These are phyloP conservation scores for Zymoseptoria crescenta DNA, from an alignment of 2,329 filamentous ascomycete species.

Conservation along the genomic window DNA sequence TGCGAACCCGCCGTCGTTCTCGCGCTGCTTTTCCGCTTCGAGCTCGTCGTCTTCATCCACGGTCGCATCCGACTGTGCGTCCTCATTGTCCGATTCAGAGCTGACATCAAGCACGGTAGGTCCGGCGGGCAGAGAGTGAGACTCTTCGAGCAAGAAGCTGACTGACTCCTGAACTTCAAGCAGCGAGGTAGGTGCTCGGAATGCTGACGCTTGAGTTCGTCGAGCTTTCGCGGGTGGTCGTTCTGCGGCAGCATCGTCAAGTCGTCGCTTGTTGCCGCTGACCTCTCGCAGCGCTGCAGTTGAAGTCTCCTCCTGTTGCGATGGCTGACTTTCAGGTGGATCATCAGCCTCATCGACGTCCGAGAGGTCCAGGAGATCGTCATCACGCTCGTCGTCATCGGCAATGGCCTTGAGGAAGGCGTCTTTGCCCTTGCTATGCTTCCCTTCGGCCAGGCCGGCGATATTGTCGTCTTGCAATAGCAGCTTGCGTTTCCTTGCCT, in stretches of 20 bases:
- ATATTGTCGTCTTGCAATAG: conserved; percentile 83
- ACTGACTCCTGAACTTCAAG: conserved; percentile 77
- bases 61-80: conserved; percentile 42
- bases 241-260: conserved; percentile 26
- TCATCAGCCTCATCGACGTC: conserved; percentile 39
- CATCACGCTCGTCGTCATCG: conserved; percentile 50
- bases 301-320: conserved; percentile 11
- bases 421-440: conserved; percentile 57
- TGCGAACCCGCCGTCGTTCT: conserved; percentile 28
- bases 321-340: conserved; percentile 20
- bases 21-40: conserved; percentile 17
- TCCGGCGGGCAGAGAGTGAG: conserved; percentile 24
- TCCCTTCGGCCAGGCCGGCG: conserved; percentile 58
- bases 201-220: conserved; percentile 31
- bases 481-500: conserved; percentile 84
- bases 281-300: conserved; percentile 19
- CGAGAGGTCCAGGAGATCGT: conserved; percentile 65
- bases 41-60: conserved; percentile 46
- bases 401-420: conserved; percentile 89
- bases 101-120: conserved; percentile 48
- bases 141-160: conserved; percentile 70
- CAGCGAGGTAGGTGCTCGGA: conserved; percentile 61
- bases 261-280: conserved; percentile 25
- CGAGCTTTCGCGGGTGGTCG: conserved; percentile 33
- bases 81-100: conserved; percentile 35